Percentiles rank a stretch among this genome's conserved stretches.
These are phyloP conservation scores for Hericium rajendrae DNA, from an alignment of 768 basidiomycete species.

Conservation along the genomic window DNA sequence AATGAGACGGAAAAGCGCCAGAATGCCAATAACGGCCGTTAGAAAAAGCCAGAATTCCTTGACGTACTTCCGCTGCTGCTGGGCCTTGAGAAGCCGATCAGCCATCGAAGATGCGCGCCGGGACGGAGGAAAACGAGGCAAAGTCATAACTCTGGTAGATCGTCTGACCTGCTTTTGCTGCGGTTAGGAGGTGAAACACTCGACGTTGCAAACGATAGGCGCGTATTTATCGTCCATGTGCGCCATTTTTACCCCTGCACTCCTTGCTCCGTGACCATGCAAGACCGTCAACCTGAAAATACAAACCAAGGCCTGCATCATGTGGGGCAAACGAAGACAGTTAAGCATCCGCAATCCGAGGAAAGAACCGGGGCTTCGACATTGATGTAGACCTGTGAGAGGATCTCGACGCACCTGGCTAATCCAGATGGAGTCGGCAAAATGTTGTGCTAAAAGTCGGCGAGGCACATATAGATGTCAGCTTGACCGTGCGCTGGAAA, in stretches of 20 bases:
- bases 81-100: slow-evolving; percentile 25
- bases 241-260: background rate
- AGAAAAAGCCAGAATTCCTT: slow-evolving; percentile 33
- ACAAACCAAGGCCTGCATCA: too few species aligned
- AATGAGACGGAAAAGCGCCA: slow-evolving; percentile 25
- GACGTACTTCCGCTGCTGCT: slow-evolving; percentile 27
- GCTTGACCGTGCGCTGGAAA: too few species aligned
- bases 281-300: too few species aligned
- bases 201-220: background rate
- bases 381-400: too few species aligned
- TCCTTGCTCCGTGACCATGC: background rate
- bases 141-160: slow-evolving; percentile 3
- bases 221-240: too few species aligned
- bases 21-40: slow-evolving; percentile 26
- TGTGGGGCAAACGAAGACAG: too few species aligned
- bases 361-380: too few species aligned
- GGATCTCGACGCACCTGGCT: too few species aligned
- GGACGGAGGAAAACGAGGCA: slow-evolving; percentile 4
- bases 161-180: background rate
- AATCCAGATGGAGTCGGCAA: background rate
- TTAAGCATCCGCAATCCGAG: too few species aligned
- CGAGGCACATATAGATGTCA: too few species aligned
- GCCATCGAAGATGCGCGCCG: slow-evolving; percentile 20
- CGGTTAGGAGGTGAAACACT: background rate
- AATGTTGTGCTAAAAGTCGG: background rate